A percentile compares a stretch with the other conserved stretches of the same genome.
phyloP scores from a whole-genome alignment of 2,329 filamentous ascomycete genomes.

The Pestalotiopsis sp. region DNA sequence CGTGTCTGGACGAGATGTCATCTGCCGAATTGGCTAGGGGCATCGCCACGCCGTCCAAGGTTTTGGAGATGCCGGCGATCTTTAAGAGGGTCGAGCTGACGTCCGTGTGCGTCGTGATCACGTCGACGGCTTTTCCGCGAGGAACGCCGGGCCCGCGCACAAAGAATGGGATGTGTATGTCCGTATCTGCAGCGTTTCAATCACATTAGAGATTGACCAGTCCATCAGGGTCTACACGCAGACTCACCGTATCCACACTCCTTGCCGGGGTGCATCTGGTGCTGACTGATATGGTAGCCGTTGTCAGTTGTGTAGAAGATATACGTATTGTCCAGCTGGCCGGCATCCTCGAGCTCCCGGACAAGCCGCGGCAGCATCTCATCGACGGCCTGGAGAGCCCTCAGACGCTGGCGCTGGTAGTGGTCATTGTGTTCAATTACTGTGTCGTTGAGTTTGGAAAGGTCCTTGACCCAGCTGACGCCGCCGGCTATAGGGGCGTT shows the following conservation, averaged over 20 bases:
- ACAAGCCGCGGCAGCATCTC: constrained; percentile 54
- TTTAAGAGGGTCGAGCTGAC: constrained; percentile 57
- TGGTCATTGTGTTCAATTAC: constrained; percentile 54
- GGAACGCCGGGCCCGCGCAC: constrained; percentile 62
- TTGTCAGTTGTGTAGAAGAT: constrained; percentile 63
- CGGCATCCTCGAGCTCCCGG: constrained; percentile 42
- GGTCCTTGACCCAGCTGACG: not conserved
- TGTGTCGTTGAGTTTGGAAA: constrained; percentile 34
- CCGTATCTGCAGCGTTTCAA: constrained; percentile 50
- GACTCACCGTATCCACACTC: constrained; percentile 41
- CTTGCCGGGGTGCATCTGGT: constrained; percentile 60
- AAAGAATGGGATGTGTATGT: constrained; percentile 61
- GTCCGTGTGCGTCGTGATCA: constrained; percentile 58
- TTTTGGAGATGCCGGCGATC: constrained; percentile 35
- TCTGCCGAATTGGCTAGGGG: constrained; percentile 32
- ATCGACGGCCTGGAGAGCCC: constrained; percentile 55
- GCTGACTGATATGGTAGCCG: constrained; percentile 61
- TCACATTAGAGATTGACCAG: too few species aligned
- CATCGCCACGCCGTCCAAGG: constrained; percentile 56
- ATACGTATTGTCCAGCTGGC: constrained; percentile 63
- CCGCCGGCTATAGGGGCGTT: constrained; percentile 42
- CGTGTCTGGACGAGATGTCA: constrained; percentile 16
- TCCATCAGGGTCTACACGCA: too few species aligned
- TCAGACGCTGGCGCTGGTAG: constrained; percentile 52
- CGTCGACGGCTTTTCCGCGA: constrained; percentile 39